A percentile compares a stretch with the other conserved stretches of the same genome.
Evolutionary conservation across 805 yeast species (phyloP).

Genomic region (Sugiyamaella americana): DNA sequence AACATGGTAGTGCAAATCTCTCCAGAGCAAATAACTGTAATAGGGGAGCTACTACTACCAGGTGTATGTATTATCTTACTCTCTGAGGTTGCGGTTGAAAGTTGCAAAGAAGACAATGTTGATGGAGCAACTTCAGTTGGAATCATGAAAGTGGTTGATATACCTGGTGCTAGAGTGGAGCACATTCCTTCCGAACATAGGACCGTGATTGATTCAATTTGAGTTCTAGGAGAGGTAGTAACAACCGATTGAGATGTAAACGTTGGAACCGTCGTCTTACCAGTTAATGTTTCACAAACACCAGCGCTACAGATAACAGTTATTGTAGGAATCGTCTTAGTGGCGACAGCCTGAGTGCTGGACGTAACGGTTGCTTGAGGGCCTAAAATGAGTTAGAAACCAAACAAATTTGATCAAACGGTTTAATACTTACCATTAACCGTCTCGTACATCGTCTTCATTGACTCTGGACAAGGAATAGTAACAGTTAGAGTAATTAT

Average conservation of each 20-base stretch:
- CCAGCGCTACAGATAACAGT: constrained; percentile 11
- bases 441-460: background rate
- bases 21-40: background rate
- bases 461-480: constrained; percentile 14
- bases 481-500: constrained; percentile 12
- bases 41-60: too few relatives aligned
- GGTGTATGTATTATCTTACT: too few relatives aligned
- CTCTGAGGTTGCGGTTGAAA: too few relatives aligned
- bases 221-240: too few relatives aligned
- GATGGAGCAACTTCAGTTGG: too few relatives aligned
- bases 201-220: background rate
- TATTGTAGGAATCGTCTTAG: constrained; percentile 3
- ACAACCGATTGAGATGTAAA: too few relatives aligned
- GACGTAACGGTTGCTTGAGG: background rate
- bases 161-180: too few relatives aligned
- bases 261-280: constrained; percentile 1
- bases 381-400: too few relatives aligned
- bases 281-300: constrained; percentile 2
- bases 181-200: background rate
- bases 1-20: constrained; percentile 3
- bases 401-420: too few relatives aligned
- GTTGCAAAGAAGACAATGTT: too few relatives aligned
- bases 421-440: background rate
- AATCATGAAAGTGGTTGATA: too few relatives aligned
- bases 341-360: background rate